Evolutionary conservation across 257 asterid genomes (phyloP).

Genomic region (Jacaranda mimosifolia): DNA sequence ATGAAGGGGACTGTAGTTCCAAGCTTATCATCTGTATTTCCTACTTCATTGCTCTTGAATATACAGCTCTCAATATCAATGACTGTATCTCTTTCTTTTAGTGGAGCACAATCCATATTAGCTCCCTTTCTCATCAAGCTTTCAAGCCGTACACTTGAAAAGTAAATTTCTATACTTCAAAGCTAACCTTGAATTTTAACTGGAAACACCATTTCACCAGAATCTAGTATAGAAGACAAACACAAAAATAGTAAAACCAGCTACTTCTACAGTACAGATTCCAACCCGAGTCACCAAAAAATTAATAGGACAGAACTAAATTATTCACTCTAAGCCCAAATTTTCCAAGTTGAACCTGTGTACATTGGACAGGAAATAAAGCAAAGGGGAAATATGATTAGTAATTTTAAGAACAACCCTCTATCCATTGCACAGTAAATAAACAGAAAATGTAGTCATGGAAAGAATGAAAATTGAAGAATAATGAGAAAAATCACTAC

Average conservation of each 20-base stretch:
- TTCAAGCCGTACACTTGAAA: neutral
- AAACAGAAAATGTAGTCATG: neutral
- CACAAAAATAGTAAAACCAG: neutral
- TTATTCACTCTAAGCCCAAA: conserved; percentile 18
- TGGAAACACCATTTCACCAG: neutral
- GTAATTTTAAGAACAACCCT: conserved; percentile 8
- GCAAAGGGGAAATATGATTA: neutral
- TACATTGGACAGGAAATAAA: neutral
- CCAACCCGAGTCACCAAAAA: neutral
- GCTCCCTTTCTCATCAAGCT: conserved; percentile 15
- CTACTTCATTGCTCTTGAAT: conserved; percentile 42
- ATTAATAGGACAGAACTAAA: conserved; percentile 1
- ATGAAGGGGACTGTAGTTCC: conserved; percentile 27
- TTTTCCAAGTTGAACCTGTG: conserved; percentile 25
- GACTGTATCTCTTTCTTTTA: conserved; percentile 46
- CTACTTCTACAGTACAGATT: neutral
- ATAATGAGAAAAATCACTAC: neutral
- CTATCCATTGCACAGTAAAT: neutral
- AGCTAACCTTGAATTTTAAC: neutral
- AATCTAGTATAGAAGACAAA: neutral
- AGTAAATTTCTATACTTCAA: neutral
- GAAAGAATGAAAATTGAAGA: neutral
- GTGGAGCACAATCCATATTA: conserved; percentile 45
- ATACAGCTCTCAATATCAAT: conserved; percentile 57
- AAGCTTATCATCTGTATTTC: conserved; percentile 34